Evolutionary conservation across 345 rosid genomes (phyloP).

Genomic region (Streptanthus diversifolius): DNA sequence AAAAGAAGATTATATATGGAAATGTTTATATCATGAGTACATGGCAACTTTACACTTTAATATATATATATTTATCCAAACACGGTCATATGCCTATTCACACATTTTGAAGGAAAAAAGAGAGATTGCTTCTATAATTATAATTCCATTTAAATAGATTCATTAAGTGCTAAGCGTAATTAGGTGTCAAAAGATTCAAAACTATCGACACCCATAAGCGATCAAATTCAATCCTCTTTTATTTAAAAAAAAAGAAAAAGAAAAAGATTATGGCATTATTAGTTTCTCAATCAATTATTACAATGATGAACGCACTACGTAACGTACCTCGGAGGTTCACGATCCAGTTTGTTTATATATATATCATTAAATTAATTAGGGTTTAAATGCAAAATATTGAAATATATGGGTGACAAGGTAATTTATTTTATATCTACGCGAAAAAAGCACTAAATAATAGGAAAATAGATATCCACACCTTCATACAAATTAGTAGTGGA

Average conservation of each 20-base stretch:
- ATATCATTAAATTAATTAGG: background rate
- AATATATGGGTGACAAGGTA: background rate
- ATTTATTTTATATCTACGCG: background rate
- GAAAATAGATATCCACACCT: background rate
- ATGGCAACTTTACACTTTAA: too few species aligned
- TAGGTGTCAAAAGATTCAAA: background rate
- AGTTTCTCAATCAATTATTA: background rate
- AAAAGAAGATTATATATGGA: too few species aligned
- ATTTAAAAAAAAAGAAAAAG: too few species aligned
- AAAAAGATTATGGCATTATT: background rate
- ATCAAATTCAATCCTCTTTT: background rate
- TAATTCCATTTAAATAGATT: background rate
- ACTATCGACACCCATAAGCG: background rate
- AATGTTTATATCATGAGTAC: too few species aligned
- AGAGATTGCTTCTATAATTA: background rate
- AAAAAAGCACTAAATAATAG: background rate
- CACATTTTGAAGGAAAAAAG: too few species aligned
- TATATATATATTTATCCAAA: too few species aligned
- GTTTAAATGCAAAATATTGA: background rate
- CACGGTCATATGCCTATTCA: too few species aligned
- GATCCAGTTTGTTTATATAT: background rate
- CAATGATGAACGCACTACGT: background rate
- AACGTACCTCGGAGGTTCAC: background rate
- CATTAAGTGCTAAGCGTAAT: background rate
- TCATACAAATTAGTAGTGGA: background rate